phyloP scores from a whole-genome alignment of 2,329 filamentous ascomycete species.

The Alternaria gansuensis region DNA sequence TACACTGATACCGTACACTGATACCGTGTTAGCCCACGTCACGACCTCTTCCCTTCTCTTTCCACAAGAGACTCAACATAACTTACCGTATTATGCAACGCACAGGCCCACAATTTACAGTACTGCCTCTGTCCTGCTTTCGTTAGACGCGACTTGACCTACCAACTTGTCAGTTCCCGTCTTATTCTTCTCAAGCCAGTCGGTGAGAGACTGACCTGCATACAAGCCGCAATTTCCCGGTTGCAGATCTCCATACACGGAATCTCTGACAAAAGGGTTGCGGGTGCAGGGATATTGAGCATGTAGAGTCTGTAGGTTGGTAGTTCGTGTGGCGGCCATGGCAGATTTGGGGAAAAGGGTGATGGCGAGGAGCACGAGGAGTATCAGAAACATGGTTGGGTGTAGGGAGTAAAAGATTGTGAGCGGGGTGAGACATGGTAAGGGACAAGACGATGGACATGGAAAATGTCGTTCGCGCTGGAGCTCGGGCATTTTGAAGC shows the following conservation, averaged over 20 bases:
- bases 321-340: not conserved
- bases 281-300: not conserved
- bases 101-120: not conserved
- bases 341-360: not conserved
- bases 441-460: not conserved
- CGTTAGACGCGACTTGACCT: not conserved
- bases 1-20: not conserved
- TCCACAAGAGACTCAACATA: not conserved
- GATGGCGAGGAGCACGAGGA: not conserved
- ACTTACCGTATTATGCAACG: slow-evolving; percentile 1
- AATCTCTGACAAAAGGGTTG: not conserved
- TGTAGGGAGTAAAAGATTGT: not conserved
- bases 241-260: not conserved
- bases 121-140: not conserved
- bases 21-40: not conserved
- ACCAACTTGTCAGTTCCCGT: not conserved
- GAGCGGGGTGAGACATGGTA: too few relatives aligned
- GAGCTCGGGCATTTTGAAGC: not conserved
- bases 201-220: not conserved
- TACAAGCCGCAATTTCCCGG: not conserved
- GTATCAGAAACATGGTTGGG: not conserved
- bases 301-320: not conserved
- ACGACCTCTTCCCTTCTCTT: not conserved
- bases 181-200: not conserved
- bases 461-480: not conserved